Evolutionary conservation across 257 asterid genomes (phyloP).

Genomic region (Primulina huaijiensis): DNA sequence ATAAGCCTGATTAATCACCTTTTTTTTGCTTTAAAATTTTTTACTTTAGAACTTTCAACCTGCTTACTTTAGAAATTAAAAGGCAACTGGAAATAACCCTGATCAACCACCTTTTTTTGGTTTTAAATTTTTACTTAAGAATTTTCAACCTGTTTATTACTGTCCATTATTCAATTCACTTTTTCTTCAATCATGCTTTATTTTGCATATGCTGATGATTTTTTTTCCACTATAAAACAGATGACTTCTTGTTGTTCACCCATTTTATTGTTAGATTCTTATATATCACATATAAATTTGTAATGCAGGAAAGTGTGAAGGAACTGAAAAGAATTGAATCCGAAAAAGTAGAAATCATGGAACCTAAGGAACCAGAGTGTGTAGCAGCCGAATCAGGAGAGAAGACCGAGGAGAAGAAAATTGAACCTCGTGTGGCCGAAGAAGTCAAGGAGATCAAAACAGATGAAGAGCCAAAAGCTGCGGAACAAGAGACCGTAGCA

Average conservation of each 20-base stretch:
- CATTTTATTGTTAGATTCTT: slow-evolving; percentile 5
- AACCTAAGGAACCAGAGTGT: not conserved
- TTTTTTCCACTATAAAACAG: not conserved
- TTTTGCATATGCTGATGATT: not conserved
- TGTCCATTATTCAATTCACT: not conserved
- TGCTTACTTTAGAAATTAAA: too few relatives aligned
- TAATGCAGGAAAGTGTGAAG: slow-evolving; percentile 52
- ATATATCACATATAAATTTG: not conserved
- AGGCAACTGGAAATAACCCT: too few relatives aligned
- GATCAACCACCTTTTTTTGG: too few relatives aligned
- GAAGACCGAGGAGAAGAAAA: not conserved
- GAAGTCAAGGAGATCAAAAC: not conserved
- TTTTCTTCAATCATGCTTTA: not conserved
- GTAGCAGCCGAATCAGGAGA: not conserved
- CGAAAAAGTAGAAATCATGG: slow-evolving; percentile 30
- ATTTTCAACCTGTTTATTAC: not conserved
- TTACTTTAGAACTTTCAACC: not conserved
- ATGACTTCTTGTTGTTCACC: not conserved
- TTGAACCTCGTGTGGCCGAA: not conserved
- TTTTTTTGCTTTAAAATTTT: not conserved
- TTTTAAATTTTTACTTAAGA: not conserved
- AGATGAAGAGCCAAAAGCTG: slow-evolving; percentile 7
- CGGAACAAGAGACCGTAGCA: slow-evolving; percentile 27
- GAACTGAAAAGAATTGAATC: slow-evolving; percentile 39
- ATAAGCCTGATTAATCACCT: not conserved